phyloP scores from a whole-genome alignment of 2,329 filamentous ascomycete species.

The Akanthomyces uredinophilus region DNA sequence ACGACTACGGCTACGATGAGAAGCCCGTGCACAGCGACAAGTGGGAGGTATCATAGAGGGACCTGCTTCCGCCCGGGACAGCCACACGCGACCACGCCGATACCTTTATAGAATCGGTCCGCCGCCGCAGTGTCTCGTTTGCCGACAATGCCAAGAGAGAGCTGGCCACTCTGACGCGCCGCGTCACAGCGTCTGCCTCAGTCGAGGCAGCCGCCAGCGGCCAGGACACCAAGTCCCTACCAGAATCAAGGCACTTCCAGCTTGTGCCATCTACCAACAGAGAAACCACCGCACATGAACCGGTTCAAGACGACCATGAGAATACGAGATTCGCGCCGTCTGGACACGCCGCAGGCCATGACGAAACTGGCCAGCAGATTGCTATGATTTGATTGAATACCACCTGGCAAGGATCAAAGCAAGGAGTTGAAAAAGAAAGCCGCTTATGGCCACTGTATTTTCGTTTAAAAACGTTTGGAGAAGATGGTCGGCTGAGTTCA shows the following conservation, averaged over 20 bases:
- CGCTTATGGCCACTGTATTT: slow-evolving; percentile 5
- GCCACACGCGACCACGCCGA: slow-evolving; percentile 17
- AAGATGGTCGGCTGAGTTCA: slow-evolving; percentile 6
- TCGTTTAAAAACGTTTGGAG: not conserved
- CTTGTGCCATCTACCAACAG: not conserved
- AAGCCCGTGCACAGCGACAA: slow-evolving; percentile 19
- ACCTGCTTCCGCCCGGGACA: not conserved
- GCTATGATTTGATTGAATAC: slow-evolving; percentile 10
- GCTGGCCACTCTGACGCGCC: slow-evolving; percentile 21
- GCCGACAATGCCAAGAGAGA: slow-evolving; percentile 23
- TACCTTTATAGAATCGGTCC: slow-evolving; percentile 22
- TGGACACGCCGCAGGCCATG: not conserved
- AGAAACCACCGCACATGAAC: not conserved
- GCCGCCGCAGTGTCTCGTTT: slow-evolving; percentile 24
- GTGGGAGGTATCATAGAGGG: slow-evolving; percentile 18
- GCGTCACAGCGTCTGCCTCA: slow-evolving; percentile 15
- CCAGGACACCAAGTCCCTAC: not conserved
- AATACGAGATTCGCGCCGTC: not conserved
- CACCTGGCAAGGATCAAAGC: not conserved
- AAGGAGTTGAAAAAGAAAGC: slow-evolving; percentile 3
- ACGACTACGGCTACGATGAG: slow-evolving; percentile 19
- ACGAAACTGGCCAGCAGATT: slow-evolving; percentile 8
- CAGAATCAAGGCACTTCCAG: not conserved
- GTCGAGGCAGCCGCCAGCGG: slow-evolving; percentile 10
- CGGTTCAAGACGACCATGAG: not conserved